Evolutionary conservation across 108 stramenopile genomes (phyloP).

Genomic region (Epithemia pelagica): DNA sequence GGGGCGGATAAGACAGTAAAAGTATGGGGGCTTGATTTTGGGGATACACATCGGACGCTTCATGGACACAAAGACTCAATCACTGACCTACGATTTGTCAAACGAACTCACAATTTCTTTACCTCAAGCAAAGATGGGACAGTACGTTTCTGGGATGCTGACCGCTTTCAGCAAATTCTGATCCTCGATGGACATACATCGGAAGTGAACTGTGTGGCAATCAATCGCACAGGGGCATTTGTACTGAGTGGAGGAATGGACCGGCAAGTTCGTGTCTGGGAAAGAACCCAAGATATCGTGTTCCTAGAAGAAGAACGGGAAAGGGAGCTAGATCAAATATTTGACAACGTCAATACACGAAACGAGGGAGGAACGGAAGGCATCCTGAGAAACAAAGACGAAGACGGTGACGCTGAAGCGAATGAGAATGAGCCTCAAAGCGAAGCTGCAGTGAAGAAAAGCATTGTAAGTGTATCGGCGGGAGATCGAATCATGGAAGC

Average conservation of each 20-base stretch:
- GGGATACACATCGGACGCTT: slow-evolving; percentile 95
- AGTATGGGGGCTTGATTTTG: slow-evolving; percentile 99
- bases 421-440: slow-evolving; percentile 67
- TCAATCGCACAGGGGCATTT: slow-evolving; percentile 83
- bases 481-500: slow-evolving; percentile 95
- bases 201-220: slow-evolving; percentile 84
- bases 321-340: slow-evolving; percentile 81
- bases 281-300: slow-evolving; percentile 92
- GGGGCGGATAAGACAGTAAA: slow-evolving; percentile 98
- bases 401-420: slow-evolving; percentile 27
- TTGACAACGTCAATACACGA: slow-evolving; percentile 68
- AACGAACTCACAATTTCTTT: slow-evolving; percentile 93
- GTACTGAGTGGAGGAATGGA: slow-evolving; percentile 89
- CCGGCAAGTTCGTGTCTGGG: slow-evolving; percentile 94
- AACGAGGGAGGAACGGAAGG: slow-evolving; percentile 48
- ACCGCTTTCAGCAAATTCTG: slow-evolving; percentile 93
- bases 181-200: slow-evolving; percentile 81
- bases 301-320: slow-evolving; percentile 96
- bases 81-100: slow-evolving; percentile 84
- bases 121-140: slow-evolving; percentile 91
- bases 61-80: slow-evolving; percentile 97
- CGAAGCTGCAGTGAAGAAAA: slow-evolving; percentile 79
- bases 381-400: slow-evolving; percentile 36
- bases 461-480: slow-evolving; percentile 74
- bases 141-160: slow-evolving; percentile 96